phyloP scores from a whole-genome alignment of 306 rosid genomes.

The Quercus berberidifolia region DNA sequence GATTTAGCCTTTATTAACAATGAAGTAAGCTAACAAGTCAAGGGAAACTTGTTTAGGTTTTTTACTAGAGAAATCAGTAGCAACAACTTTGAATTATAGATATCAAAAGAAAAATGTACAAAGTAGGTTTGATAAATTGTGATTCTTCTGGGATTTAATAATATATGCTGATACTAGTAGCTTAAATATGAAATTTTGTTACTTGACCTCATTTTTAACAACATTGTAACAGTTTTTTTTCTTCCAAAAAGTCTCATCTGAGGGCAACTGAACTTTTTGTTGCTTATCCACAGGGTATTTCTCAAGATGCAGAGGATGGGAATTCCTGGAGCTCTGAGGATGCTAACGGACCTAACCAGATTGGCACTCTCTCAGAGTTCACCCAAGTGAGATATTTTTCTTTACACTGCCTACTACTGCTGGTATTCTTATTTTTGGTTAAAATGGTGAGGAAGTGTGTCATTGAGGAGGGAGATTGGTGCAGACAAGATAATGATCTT shows the following conservation, averaged over 20 bases:
- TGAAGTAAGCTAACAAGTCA: background rate
- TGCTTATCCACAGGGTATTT: slow-evolving; percentile 45
- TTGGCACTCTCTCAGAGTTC: slow-evolving; percentile 33
- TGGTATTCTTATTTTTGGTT: slow-evolving; percentile 6
- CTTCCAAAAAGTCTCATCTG: slow-evolving; percentile 14
- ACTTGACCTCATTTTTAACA: background rate
- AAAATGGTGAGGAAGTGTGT: background rate
- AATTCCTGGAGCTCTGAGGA: slow-evolving; percentile 36
- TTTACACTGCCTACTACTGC: background rate
- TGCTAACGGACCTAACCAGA: slow-evolving; percentile 10
- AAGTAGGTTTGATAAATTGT: background rate
- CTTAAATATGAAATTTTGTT: background rate
- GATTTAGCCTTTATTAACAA: background rate
- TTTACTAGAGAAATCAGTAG: background rate
- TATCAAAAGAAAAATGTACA: background rate
- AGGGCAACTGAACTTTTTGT: slow-evolving; percentile 17
- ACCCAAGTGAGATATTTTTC: slow-evolving; percentile 41
- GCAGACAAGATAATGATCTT: too few species aligned
- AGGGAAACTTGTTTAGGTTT: background rate
- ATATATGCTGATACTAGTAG: background rate
- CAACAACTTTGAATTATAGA: background rate
- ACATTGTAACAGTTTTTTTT: background rate
- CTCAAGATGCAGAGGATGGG: slow-evolving; percentile 46
- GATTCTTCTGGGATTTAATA: background rate
- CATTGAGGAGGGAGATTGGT: background rate